Evolutionary conservation across 129 eudicot genomes (phyloP).

Genomic region (Centaurea solstitialis): DNA sequence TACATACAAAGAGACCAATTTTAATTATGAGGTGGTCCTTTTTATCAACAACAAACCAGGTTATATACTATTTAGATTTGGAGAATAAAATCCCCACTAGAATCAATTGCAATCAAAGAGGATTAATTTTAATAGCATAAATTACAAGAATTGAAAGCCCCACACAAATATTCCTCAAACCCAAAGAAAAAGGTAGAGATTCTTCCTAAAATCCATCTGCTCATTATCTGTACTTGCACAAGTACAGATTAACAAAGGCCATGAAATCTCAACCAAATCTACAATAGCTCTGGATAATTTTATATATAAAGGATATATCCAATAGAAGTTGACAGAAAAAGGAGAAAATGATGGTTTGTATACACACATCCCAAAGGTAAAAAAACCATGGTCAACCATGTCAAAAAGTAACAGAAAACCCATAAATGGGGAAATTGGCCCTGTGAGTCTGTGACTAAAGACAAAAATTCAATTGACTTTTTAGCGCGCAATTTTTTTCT

Average conservation of each 20-base stretch:
- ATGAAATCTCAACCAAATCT: background rate
- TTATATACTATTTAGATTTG: slow-evolving; percentile 8
- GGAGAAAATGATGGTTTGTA: background rate
- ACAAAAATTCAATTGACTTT: too few species aligned
- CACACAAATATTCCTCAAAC: slow-evolving; percentile 13
- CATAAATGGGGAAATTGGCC: too few species aligned
- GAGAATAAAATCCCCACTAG: slow-evolving; percentile 12
- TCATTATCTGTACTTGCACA: slow-evolving; percentile 14
- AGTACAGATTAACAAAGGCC: background rate
- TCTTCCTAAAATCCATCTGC: slow-evolving; percentile 12
- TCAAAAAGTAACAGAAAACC: background rate
- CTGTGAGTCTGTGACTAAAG: too few species aligned
- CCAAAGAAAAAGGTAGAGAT: background rate
- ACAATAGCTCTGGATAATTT: background rate
- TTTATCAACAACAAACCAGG: slow-evolving; percentile 7
- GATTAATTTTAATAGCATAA: background rate
- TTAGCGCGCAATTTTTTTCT: too few species aligned
- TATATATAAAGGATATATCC: background rate
- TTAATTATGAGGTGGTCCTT: slow-evolving; percentile 9
- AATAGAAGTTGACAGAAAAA: background rate
- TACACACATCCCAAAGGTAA: background rate
- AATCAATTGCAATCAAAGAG: background rate
- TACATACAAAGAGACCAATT: too few species aligned
- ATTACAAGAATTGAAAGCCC: background rate
- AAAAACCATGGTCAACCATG: background rate